These are phyloP conservation scores for Pichia sp. DNA, from an alignment of 1,139 yeast species.

Conservation along the genomic window DNA sequence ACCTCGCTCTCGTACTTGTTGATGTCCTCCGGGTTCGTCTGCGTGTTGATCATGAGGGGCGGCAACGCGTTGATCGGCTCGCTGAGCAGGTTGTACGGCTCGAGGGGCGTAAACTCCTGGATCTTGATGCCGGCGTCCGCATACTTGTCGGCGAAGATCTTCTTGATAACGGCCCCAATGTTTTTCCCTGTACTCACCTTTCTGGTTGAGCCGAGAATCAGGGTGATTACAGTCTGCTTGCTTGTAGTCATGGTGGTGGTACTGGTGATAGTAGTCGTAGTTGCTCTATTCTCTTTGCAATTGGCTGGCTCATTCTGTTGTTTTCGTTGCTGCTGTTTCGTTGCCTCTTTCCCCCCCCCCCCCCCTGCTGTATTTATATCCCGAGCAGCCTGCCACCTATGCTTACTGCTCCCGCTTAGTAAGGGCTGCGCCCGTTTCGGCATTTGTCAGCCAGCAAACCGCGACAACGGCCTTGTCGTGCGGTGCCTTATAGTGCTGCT, in stretches of 20 bases:
- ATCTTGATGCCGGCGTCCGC: background rate
- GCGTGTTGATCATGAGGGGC: background rate
- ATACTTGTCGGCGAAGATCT: background rate
- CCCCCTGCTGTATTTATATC: no score
- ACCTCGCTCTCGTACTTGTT: conserved; percentile 3
- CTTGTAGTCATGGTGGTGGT: background rate
- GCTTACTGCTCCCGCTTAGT: no score
- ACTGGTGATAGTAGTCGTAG: no score
- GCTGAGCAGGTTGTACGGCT: conserved; percentile 3
- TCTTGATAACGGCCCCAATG: background rate
- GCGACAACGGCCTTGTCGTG: no score
- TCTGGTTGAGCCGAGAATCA: conserved; percentile 1
- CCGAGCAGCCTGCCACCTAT: no score
- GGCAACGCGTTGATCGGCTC: conserved; percentile 6
- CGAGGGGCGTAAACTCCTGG: conserved; percentile 2
- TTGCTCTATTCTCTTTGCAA: no score
- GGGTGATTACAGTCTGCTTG: background rate
- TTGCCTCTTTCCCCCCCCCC: no score
- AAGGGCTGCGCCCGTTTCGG: no score
- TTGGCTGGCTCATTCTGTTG: no score
- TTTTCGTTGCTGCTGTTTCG: no score
- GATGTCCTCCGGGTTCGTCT: background rate
- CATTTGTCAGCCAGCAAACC: no score
- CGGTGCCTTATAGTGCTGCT: no score
- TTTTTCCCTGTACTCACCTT: background rate